Evolutionary conservation across 345 rosid genomes (phyloP), one percentile per base, ranked within the genome.

Genomic region (Geranium brycei): DNA sequence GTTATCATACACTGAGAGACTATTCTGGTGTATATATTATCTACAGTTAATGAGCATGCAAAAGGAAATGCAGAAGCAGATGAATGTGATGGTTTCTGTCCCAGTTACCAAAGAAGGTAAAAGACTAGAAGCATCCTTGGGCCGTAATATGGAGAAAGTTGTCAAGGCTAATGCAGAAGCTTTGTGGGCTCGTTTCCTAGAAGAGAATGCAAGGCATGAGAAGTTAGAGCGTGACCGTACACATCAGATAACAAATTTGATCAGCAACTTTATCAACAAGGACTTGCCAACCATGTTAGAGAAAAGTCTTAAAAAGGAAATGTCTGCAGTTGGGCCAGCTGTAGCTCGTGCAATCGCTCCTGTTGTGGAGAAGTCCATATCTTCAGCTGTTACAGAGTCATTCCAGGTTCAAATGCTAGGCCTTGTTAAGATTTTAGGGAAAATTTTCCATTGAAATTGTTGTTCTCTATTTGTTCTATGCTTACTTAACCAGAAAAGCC

Each of bases 41-140:
- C 60, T 64, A 65, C 82, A 87, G 92, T 61, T 79, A 35, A 55
- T 79, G 75, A 61, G 61, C 64, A 30, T 70, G 68, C 92, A 87
- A 68, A 84, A 76, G 72, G 92, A 87, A 65, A 84, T 81, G 82
- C 86, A 84, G 80, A 84, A 78, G 79, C 92, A 84, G 73, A 76
- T 87, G 84, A 66, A 78, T 64, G 71, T 69, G 19, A 75, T 81
- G 57, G 76, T 82, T 62, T 78, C 82, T 65, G 80, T 69, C 18
- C 82, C 89, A 10, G 70, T 87, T 66, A 81, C 72, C 66, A 84
- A 76, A 75, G 92, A 87, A 77, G 79, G 87, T 51, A 84, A 69
- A 73, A 79, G 85, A 70, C 68, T 87, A 58, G 92, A 87, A 75
- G 71, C 74, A 62, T 76, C 85, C 59, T 68, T 87, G 69, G 92